phyloP scores from a whole-genome alignment of 371 early-diverging fungal species.

The Mucor piriformis region DNA sequence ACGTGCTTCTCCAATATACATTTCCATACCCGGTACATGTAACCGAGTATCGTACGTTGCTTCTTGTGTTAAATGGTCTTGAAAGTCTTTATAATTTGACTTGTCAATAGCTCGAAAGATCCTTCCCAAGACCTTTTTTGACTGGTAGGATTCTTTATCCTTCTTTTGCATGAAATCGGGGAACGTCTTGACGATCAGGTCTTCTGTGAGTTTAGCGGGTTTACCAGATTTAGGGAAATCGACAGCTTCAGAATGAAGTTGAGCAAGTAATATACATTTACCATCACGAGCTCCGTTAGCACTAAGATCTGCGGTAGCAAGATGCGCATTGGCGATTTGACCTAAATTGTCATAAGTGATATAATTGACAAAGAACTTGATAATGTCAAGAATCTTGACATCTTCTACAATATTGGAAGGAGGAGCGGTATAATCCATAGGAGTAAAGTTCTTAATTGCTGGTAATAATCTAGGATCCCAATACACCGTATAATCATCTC shows the following conservation, averaged over 20 bases:
- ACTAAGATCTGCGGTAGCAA: conserved; percentile 67
- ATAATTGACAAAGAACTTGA: conserved; percentile 77
- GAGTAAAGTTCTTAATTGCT: conserved; percentile 30
- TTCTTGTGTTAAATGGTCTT: conserved; percentile 21
- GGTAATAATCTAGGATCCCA: conserved; percentile 76
- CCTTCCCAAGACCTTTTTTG: conserved; percentile 62
- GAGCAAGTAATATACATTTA: conserved; percentile 65
- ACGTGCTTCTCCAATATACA: conserved; percentile 59
- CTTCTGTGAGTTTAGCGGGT: conserved; percentile 41
- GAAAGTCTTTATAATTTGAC: conserved; percentile 41
- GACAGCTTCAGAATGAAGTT: conserved; percentile 62
- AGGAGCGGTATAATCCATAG: conserved; percentile 66
- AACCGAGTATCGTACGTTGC: conserved; percentile 52
- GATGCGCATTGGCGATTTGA: conserved; percentile 75
- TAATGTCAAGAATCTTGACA: conserved; percentile 59
- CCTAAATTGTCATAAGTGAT: conserved; percentile 78
- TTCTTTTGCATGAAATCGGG: conserved; percentile 88
- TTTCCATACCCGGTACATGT: conserved; percentile 55
- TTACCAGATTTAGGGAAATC: conserved; percentile 56
- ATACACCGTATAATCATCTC: conserved; percentile 75
- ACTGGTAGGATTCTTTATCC: conserved; percentile 56
- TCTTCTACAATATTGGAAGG: conserved; percentile 36
- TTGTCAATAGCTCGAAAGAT: conserved; percentile 63
- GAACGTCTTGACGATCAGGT: conserved; percentile 52
- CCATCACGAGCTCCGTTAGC: conserved; percentile 51